Base-by-base conservation (phyloP, 768 basidiomycete genomes). In the Termitomyces sp. region DNA sequence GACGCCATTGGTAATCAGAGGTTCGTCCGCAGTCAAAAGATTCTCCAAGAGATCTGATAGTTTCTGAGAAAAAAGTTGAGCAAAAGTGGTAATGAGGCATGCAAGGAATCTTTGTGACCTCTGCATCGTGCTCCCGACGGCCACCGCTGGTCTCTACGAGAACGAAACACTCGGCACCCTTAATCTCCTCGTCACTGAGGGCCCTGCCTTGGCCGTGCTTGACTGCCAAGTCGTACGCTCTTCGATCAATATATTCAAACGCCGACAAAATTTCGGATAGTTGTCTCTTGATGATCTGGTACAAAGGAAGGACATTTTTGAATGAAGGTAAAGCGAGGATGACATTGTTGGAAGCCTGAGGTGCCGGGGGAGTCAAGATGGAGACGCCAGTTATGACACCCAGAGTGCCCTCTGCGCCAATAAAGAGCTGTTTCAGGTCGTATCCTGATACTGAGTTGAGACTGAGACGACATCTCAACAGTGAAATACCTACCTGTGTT, bases 341-440 rank as follows among this genome's bases (percentile, higher is more conserved):
- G 61, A 95, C 85, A 65, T 97, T 96, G 70, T 91, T 95, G 51
- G 89, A 85, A 5, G 94, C 87, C 65, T 85, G 83, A 15, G 87
- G 85, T 59, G 88, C 79, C 47, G 91, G 77, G 0, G 97, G 91
- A 21, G 95, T 91, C 59, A 98, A 79, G 66, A 99, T 95, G 3
- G 95, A 97, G 40, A 98, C 90, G 23, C 83, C 97, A 11, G 97
- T 99, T 58, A 99, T 85, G 54, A 99, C 78, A 45, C 97, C 97
- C 23, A 99, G 85, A 0, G 96, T 98, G 51, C 97, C 97, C 69
- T 99, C 97, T 6, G 91, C 87, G 12, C 97, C 97, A 62, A 99
- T 97, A 73, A 98, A 99, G 17, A 99, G 81, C 66, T 99, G 97
- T 71, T 99, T 98, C 46, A 99, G 78, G 70, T 99, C 97, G 68